phyloP scores from a whole-genome alignment of 208 protist species.

The Trypanosoma rangeli region DNA sequence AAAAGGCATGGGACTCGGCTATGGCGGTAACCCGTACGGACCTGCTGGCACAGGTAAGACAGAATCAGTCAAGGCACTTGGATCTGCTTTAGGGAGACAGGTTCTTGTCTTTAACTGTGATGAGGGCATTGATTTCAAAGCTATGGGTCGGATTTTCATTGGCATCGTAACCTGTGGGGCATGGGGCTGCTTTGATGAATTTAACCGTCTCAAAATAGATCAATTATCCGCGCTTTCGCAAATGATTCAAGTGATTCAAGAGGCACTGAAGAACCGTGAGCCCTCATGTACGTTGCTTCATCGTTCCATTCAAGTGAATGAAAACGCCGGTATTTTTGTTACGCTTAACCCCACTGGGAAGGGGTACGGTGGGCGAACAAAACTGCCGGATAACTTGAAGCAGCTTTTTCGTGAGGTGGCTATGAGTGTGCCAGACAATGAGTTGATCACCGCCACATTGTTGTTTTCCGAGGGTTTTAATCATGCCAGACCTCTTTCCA shows the following conservation, averaged over 20 bases:
- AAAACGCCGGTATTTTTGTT: slow-evolving; percentile 95
- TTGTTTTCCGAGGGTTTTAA: slow-evolving; percentile 91
- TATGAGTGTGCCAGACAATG: slow-evolving; percentile 97
- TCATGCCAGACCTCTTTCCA: slow-evolving; percentile 77
- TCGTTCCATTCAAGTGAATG: slow-evolving; percentile 72
- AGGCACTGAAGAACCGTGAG: slow-evolving; percentile 86
- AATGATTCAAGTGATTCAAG: slow-evolving; percentile 93
- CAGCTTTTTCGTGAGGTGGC: slow-evolving; percentile 97
- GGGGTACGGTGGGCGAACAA: slow-evolving; percentile 97
- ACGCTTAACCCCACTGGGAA: slow-evolving; percentile 96
- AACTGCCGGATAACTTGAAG: slow-evolving; percentile 98
- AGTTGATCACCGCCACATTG: slow-evolving; percentile 95
- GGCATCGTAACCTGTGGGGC: slow-evolving; percentile 94
- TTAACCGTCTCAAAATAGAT: slow-evolving; percentile 95
- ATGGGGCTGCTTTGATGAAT: slow-evolving; percentile 95
- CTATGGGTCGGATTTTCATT: slow-evolving; percentile 94
- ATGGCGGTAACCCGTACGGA: slow-evolving; percentile 97
- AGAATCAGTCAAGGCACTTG: slow-evolving; percentile 96
- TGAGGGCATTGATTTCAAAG: slow-evolving; percentile 94
- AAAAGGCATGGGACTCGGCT: slow-evolving; percentile 95
- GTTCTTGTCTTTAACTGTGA: slow-evolving; percentile 96
- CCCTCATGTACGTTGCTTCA: slow-evolving; percentile 79
- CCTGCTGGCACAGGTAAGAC: slow-evolving; percentile 98
- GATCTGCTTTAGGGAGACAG: slow-evolving; percentile 91
- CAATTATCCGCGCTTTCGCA: slow-evolving; percentile 95